Conservation (phyloP, 2,329 filamentous ascomycete species). For the Exserohilum turcica region DNA sequence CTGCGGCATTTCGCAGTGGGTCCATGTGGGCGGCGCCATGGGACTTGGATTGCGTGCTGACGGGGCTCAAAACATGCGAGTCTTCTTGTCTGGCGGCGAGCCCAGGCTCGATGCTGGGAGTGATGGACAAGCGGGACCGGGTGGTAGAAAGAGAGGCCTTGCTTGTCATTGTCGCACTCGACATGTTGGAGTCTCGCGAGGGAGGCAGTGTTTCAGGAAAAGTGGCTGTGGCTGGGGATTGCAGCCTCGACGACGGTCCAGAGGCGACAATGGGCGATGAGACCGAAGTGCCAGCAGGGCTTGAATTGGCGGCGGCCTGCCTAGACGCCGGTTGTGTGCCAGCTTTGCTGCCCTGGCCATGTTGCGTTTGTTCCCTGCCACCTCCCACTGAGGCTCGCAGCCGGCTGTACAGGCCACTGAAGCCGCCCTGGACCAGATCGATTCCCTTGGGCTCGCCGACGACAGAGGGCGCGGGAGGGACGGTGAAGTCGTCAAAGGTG, state of each 20-base stretch:
- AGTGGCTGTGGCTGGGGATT: slow-evolving; percentile 45
- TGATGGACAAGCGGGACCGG: slow-evolving; percentile 38
- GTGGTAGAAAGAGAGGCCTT: slow-evolving; percentile 38
- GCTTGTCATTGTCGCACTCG: slow-evolving; percentile 34
- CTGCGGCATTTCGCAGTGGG: slow-evolving; percentile 20
- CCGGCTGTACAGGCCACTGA: slow-evolving; percentile 87
- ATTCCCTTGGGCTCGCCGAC: slow-evolving; percentile 70
- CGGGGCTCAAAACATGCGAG: slow-evolving; percentile 31
- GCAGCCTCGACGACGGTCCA: slow-evolving; percentile 43
- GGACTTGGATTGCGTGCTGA: slow-evolving; percentile 30
- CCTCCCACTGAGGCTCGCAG: slow-evolving; percentile 81
- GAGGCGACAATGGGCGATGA: slow-evolving; percentile 47
- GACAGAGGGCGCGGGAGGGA: slow-evolving; percentile 65
- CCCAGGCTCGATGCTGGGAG: slow-evolving; percentile 27
- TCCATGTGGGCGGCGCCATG: slow-evolving; percentile 28
- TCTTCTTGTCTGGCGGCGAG: slow-evolving; percentile 34
- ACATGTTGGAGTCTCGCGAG: slow-evolving; percentile 44
- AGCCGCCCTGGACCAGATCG: slow-evolving; percentile 79
- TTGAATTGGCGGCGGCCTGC: slow-evolving; percentile 15
- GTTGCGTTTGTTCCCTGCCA: slow-evolving; percentile 57
- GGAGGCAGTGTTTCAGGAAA: slow-evolving; percentile 45
- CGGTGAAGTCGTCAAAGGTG: slow-evolving; percentile 90
- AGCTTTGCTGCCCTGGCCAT: slow-evolving; percentile 33
- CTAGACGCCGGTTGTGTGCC: slow-evolving; percentile 24
- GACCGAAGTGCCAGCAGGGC: slow-evolving; percentile 36